Base-by-base conservation (phyloP, 2,329 filamentous ascomycete species). In the Xylariaceae sp. region DNA sequence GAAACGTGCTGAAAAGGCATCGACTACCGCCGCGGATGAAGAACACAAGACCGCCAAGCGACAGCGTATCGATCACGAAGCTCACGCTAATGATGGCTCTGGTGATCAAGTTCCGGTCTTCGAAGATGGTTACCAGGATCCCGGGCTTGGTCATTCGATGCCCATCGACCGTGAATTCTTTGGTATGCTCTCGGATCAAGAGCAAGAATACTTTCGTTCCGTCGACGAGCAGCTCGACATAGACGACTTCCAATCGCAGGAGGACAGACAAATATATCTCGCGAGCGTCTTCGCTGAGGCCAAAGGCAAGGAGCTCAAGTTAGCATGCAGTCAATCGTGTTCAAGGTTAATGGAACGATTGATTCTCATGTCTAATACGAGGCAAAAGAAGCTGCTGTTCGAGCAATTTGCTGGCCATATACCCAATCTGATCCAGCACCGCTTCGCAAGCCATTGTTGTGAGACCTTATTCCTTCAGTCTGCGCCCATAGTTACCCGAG, bases 371-470 rank as follows among this genome's bases (percentile, higher is more conserved):
- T 91, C 89, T 19, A 85, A 79, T 26, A 75, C 84, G 24, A 69
- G 71, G 15, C 93, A 97, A 67, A 83, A 95, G 64, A 95, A 95
- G 72, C 76, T 76, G 36, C 68, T 98, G 16, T 97, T 97, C 62
- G 78, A 80, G 50, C 88, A 86, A 34, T 96, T 97, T 63, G 82
- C 74, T 16, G 83, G 85, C 26, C 87, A 97, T 65, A 95, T 97
- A 65, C 71, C 91, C 44, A 85, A 90, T 55, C 77, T 98, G 19
- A 83, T 96, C 38, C 90, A 94, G 62, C 93, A 98, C 67, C 85
- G 93, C 15, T 98, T 98, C 58, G 93, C 93, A 4, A 95, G 90
- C 46, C 93, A 98, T 69, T 97, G 91, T 67, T 96, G 90, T 62
- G 93, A 98, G 68, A 88, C 88, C 19, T 75, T 98, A 24, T 97